A percentile compares a stretch with the other conserved stretches of the same genome.
Evolutionary conservation across 2,329 filamentous ascomycete genomes (phyloP).

Genomic region (Zasmidium cellare): DNA sequence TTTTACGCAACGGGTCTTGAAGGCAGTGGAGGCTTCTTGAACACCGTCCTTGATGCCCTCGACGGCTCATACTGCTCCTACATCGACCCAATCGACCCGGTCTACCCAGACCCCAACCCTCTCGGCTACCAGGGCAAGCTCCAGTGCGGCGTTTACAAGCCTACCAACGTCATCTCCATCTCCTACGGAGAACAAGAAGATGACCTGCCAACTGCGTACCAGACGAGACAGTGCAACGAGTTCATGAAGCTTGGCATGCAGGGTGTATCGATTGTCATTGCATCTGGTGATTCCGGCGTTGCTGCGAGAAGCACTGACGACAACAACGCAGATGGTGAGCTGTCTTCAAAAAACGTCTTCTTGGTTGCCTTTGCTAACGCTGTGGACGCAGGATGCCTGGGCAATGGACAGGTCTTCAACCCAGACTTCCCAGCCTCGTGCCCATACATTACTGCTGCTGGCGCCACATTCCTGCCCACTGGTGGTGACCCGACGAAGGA

Average conservation of each 20-base stretch:
- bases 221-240: conserved; percentile 55
- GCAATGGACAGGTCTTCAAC: conserved; percentile 40
- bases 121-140: conserved; percentile 42
- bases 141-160: conserved; percentile 46
- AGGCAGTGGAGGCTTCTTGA: conserved; percentile 30
- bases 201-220: conserved; percentile 49
- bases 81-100: conserved; percentile 41
- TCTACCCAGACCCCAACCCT: conserved; percentile 46
- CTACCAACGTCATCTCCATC: conserved; percentile 57
- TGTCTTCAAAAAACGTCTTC: background rate
- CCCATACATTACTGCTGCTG: conserved; percentile 45
- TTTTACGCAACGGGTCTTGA: conserved; percentile 35
- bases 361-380: background rate
- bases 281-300: conserved; percentile 50
- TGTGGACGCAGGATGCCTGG: conserved; percentile 34
- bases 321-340: conserved; percentile 29
- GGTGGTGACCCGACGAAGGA: conserved; percentile 33
- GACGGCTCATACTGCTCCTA: conserved; percentile 44
- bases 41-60: conserved; percentile 46
- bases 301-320: conserved; percentile 32
- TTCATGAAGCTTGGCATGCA: conserved; percentile 58
- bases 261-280: conserved; percentile 51
- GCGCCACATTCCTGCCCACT: conserved; percentile 46
- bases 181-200: conserved; percentile 50
- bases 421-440: conserved; percentile 32